phyloP scores from a whole-genome alignment of 2,329 filamentous ascomycete species.

The Dothiorella sarmentorum region DNA sequence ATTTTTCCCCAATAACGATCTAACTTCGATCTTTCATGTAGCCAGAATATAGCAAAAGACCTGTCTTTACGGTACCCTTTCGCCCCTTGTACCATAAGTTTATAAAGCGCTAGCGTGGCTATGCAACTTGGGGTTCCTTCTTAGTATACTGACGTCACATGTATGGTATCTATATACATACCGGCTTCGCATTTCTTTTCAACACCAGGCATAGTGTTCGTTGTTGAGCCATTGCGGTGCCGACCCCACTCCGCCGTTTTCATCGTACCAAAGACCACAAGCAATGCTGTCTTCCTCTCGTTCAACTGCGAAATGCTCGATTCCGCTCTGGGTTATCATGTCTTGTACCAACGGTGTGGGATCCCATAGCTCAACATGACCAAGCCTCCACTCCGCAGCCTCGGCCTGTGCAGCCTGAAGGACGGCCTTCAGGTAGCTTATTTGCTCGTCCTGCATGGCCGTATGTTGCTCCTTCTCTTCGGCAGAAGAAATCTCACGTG shows the following conservation, averaged over 20 bases:
- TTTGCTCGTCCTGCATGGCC: constrained; percentile 9
- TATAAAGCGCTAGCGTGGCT: too few relatives aligned
- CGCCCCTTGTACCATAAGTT: too few relatives aligned
- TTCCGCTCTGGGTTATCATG: constrained; percentile 15
- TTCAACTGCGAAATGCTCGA: constrained; percentile 35
- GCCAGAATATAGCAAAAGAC: too few relatives aligned
- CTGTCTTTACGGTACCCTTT: too few relatives aligned
- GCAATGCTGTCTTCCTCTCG: constrained; percentile 63
- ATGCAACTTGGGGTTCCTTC: too few relatives aligned
- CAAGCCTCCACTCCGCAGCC: constrained; percentile 65
- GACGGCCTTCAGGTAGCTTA: constrained; percentile 46
- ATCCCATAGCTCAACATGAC: constrained; percentile 75
- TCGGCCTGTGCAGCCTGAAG: constrained; percentile 63
- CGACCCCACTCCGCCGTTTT: constrained; percentile 17
- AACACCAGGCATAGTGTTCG: constrained; percentile 34
- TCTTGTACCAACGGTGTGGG: constrained; percentile 39
- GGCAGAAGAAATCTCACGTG: constrained; percentile 17
- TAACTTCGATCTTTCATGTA: too few relatives aligned
- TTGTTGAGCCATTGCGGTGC: constrained; percentile 30
- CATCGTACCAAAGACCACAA: constrained; percentile 64
- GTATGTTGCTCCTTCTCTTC: too few relatives aligned
- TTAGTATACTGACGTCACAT: too few relatives aligned
- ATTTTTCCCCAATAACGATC: too few relatives aligned
- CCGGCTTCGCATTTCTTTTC: too few relatives aligned
- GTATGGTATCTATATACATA: too few relatives aligned